phyloP scores from a whole-genome alignment of 352 stramenopile genomes.

The Pythium aquatile region DNA sequence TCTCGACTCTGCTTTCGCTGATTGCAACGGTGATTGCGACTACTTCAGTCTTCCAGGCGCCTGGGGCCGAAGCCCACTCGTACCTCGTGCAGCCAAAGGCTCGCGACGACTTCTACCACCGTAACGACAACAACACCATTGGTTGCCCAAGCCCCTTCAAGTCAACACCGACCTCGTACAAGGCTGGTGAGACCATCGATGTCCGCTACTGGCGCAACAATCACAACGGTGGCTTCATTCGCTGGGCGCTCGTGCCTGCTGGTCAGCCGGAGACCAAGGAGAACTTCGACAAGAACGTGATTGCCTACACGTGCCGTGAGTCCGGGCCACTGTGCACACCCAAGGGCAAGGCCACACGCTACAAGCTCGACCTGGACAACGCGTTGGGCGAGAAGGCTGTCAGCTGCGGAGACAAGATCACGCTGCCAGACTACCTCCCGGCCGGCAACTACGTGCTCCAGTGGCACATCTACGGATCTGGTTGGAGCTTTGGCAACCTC shows the following conservation, averaged over 20 bases:
- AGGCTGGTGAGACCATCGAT: constrained; percentile 22
- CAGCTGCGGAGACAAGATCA: constrained; percentile 17
- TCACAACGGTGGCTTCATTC: constrained; percentile 30
- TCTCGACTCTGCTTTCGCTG: background rate
- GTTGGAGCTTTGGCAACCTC: constrained; percentile 11
- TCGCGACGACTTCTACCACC: background rate
- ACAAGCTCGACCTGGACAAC: constrained; percentile 5
- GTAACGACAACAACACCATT: background rate
- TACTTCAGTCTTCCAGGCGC: background rate
- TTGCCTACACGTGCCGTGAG: constrained; percentile 28
- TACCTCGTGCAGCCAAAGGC: background rate
- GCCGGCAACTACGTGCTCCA: constrained; percentile 21
- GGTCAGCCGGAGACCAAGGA: constrained; percentile 25
- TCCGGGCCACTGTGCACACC: constrained; percentile 20
- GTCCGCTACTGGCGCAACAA: constrained; percentile 32
- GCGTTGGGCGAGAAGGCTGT: background rate
- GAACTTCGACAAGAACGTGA: constrained; percentile 27
- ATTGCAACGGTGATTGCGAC: background rate
- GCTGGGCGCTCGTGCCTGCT: constrained; percentile 21
- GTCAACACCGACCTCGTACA: background rate
- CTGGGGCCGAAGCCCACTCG: background rate
- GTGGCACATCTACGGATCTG: constrained; percentile 8
- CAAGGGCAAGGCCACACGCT: constrained; percentile 1
- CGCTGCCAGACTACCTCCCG: constrained; percentile 13
- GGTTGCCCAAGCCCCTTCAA: background rate